Evolutionary conservation across 2,329 filamentous ascomycete species (phyloP).

Genomic region (Amauroascus niger): DNA sequence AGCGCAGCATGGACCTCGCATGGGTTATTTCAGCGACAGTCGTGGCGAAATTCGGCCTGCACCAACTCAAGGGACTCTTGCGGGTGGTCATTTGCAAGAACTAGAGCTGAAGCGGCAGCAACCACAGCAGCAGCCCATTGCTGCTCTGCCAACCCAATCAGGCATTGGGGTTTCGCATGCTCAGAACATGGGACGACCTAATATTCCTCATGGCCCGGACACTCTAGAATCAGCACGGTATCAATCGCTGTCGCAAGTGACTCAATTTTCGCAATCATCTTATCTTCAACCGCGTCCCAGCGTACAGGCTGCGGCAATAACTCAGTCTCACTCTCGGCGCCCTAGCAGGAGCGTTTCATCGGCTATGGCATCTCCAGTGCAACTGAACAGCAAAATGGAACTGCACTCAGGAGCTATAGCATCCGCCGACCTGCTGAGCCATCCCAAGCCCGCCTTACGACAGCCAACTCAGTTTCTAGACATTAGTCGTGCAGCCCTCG

Average conservation of each 20-base stretch:
- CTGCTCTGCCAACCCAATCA: neutral
- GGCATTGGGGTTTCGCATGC: neutral
- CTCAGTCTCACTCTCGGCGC: slow-evolving; percentile 16
- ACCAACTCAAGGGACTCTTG: slow-evolving; percentile 5
- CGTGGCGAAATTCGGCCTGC: slow-evolving; percentile 25
- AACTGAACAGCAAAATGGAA: slow-evolving; percentile 13
- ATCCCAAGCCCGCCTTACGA: slow-evolving; percentile 3
- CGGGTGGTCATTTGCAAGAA: slow-evolving; percentile 10
- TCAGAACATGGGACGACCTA: slow-evolving; percentile 5
- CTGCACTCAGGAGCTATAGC: neutral
- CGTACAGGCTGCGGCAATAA: slow-evolving; percentile 2
- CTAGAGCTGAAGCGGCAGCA: slow-evolving; percentile 10
- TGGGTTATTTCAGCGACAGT: slow-evolving; percentile 39
- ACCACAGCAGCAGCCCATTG: slow-evolving; percentile 3
- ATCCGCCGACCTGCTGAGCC: neutral
- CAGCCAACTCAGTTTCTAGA: slow-evolving; percentile 9
- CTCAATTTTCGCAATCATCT: slow-evolving; percentile 23
- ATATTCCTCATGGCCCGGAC: slow-evolving; percentile 9
- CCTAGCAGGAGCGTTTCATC: slow-evolving; percentile 15
- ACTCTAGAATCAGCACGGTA: slow-evolving; percentile 10
- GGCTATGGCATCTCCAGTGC: slow-evolving; percentile 14
- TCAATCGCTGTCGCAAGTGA: slow-evolving; percentile 12
- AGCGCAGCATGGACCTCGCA: slow-evolving; percentile 32
- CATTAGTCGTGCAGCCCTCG: slow-evolving; percentile 9
- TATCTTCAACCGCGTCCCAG: slow-evolving; percentile 23